Evolutionary conservation across 129 eudicot genomes (phyloP), one percentile per base, ranked within the genome.

Genomic region (Lactuca sativa): DNA sequence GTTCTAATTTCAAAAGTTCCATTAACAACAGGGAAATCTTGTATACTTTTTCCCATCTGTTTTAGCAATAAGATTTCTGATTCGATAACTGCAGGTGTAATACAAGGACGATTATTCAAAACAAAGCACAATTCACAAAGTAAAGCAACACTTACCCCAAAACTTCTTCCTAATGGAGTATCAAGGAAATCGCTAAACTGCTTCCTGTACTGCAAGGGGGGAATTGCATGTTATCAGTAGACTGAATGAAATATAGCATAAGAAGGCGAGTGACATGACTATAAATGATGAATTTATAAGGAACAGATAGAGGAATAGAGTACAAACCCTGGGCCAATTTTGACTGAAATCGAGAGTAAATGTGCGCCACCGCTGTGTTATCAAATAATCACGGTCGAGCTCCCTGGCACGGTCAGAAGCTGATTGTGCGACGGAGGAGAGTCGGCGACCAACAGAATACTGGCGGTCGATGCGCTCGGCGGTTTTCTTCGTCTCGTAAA

Each of bases 391-490:
- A 7, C 97, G 89, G 67, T 95, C 99, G 36, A 87, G 69, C 78
- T 78, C 93, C 56, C 91, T 81, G 2, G 91, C 97, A 34, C 96
- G 92, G 74, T 82, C 81, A 51, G 81, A 76, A 0, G 96, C 99
- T 2, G 85, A 77, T 15, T 80, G 74, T 3, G 91, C 87, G 3
- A 72, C 90, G 5, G 77, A 72, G 1, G 91, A 76, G 0, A 88
- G 14, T 2, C 86, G 80, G 8, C 83, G 75, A 0, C 89, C 80
- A 41, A 95, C 86, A 7, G 76, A 70, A 75, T 83, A 90, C 15
- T 80, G 73, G 6, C 99, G 86, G 80, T 95, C 97, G 43, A 95
- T 80, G 6, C 93, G 88, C 62, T 95, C 99, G 4, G 96, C 91
- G 9, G 96, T 72, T 73, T 90, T 95, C 80, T 68, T 86, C 1